Base-by-base conservation (phyloP, 177 flowering plant genomes). In the Vitis hybrid region DNA sequence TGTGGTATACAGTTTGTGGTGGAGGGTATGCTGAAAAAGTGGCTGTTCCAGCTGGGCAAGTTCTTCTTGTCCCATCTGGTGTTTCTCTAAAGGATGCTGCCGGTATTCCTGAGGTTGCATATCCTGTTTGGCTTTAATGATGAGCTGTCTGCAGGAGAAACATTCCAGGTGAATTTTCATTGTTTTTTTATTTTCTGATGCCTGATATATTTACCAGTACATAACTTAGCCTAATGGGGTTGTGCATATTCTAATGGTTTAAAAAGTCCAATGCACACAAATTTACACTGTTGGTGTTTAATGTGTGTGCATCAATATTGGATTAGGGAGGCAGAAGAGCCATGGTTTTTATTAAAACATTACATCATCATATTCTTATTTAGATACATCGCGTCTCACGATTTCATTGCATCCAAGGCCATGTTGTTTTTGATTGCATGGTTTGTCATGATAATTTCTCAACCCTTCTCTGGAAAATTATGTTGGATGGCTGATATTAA, bases 21-120 rank as follows among this genome's bases (percentile, higher is more conserved):
- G 99, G 99, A 61, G 97, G 98, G 10, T 95, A 95, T 78, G 97
- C 97, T 4, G 99, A 95, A 79, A 93, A 93, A 78, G 98, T 95
- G 14, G 91, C 89, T 59, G 97, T 93, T 60, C 93, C 94, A 4
- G 87, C 82, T 40, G 97, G 87, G 21, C 97, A 95, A 77, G 88
- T 93, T 68, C 91, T 95, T 80, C 97, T 97, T 19, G 74, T 91
- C 74, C 99, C 98, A 19, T 63, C 75, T 19, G 92, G 95, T 55
- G 71, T 95, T 81, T 88, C 97, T 68, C 69, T 95, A 19, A 79
- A 76, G 69, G 99, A 93, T 79, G 98, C 97, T 71, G 92, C 94
- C 55, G 79, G 89, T 70, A 83, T 95, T 54, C 98, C 99, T 8
- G 99, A 93, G 85, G 98, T 95, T 70, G 97, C 92, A 4, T 93